phyloP scores from a whole-genome alignment of 2,329 filamentous ascomycete species.

The Hymenoscyphus scutula region DNA sequence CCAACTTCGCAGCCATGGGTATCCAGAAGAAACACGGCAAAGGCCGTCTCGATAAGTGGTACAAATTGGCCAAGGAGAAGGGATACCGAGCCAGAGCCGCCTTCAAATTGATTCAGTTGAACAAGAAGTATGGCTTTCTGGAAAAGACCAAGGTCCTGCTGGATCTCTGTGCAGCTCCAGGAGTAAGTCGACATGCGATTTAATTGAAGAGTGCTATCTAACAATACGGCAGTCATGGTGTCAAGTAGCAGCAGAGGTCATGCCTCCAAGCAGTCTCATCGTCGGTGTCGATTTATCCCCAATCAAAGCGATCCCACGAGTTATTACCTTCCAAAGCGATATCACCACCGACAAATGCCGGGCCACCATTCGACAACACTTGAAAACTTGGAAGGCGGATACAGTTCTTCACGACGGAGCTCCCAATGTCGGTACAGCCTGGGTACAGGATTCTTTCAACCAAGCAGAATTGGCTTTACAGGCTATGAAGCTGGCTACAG shows the following conservation, averaged over 20 bases:
- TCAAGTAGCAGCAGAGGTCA: constrained; percentile 92
- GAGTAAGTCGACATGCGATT: constrained; percentile 55
- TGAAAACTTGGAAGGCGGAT: constrained; percentile 96
- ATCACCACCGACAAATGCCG: constrained; percentile 97
- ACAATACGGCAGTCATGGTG: constrained; percentile 72
- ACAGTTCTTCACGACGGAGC: constrained; percentile 95
- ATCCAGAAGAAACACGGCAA: constrained; percentile 99
- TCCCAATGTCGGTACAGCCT: constrained; percentile 95
- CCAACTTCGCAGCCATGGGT: constrained; percentile 60
- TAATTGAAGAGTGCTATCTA: constrained; percentile 18
- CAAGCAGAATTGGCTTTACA: constrained; percentile 91
- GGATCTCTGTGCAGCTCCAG: constrained; percentile 96
- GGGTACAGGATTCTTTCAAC: constrained; percentile 97
- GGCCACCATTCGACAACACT: constrained; percentile 79
- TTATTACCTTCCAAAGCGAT: constrained; percentile 95
- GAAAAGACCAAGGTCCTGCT: constrained; percentile 94
- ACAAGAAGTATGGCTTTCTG: constrained; percentile 98
- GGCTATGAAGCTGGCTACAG: constrained; percentile 87
- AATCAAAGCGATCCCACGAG: constrained; percentile 91
- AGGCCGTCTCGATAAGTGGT: constrained; percentile 98
- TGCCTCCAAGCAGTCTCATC: constrained; percentile 87
- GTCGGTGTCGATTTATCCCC: constrained; percentile 91
- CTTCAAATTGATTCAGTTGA: constrained; percentile 96
- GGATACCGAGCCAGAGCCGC: constrained; percentile 93
- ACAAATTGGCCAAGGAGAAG: constrained; percentile 97